Evolutionary conservation across 1,284 basidiomycete species (phyloP).

Genomic region (Microbotryum silenes-acaulis): DNA sequence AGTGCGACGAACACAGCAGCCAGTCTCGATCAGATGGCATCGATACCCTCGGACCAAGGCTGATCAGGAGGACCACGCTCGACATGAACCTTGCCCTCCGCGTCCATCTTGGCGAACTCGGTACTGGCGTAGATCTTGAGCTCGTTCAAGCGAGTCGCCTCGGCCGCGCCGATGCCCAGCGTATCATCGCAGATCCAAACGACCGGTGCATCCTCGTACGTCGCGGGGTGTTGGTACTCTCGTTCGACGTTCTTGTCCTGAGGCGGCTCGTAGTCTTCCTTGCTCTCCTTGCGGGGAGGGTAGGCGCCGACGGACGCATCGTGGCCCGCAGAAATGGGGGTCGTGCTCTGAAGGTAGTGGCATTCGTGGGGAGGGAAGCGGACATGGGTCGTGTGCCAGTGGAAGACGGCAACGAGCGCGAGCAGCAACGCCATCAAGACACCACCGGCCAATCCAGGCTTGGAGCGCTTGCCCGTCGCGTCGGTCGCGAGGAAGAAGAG

Average conservation of each 20-base stretch:
- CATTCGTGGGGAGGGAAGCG: conserved; percentile 13
- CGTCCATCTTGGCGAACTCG: conserved; percentile 41
- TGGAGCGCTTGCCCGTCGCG: conserved; percentile 33
- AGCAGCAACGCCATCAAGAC: conserved; percentile 39
- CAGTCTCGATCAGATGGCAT: not conserved
- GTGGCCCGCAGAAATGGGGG: too few species aligned
- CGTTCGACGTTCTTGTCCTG: conserved; percentile 31
- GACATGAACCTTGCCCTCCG: conserved; percentile 39
- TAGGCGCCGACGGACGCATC: too few species aligned
- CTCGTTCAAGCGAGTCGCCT: conserved; percentile 39
- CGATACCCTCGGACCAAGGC: conserved; percentile 4
- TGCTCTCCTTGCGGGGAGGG: too few species aligned
- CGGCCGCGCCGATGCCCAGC: conserved; percentile 40
- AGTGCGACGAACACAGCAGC: too few species aligned
- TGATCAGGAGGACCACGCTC: conserved; percentile 3
- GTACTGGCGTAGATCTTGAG: conserved; percentile 40
- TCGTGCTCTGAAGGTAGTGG: too few species aligned
- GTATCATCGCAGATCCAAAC: conserved; percentile 44
- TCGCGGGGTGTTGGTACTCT: conserved; percentile 44
- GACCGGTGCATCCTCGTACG: conserved; percentile 42
- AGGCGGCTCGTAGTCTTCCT: too few species aligned
- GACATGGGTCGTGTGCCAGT: conserved; percentile 37
- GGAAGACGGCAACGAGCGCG: conserved; percentile 37
- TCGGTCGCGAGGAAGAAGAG: conserved; percentile 42
- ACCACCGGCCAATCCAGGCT: conserved; percentile 40